phyloP scores from a whole-genome alignment of 2,329 filamentous ascomycete species.

The Sporothrix globosa region DNA sequence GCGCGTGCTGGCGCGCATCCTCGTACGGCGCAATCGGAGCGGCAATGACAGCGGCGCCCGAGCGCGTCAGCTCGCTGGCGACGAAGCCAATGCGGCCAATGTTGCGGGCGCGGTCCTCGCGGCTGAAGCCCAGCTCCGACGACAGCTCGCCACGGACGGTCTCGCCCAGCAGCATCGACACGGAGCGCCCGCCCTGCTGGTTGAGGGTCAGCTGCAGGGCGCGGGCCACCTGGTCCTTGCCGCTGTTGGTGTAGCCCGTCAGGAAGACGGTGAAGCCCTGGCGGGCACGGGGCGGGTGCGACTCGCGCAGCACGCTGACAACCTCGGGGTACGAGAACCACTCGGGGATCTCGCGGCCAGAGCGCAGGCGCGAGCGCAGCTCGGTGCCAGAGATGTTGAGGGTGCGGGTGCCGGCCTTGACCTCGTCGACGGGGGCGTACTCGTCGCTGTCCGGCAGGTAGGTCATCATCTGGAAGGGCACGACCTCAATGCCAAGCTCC shows the following conservation, averaged over 20 bases:
- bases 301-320: slow-evolving; percentile 92
- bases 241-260: slow-evolving; percentile 93
- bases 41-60: slow-evolving; percentile 92
- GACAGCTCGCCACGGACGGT: slow-evolving; percentile 92
- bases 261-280: slow-evolving; percentile 99
- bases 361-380: slow-evolving; percentile 87
- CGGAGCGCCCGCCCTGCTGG: slow-evolving; percentile 93
- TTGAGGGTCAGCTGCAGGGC: slow-evolving; percentile 96
- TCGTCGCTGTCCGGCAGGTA: slow-evolving; percentile 97
- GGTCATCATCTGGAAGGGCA: slow-evolving; percentile 99
- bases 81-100: slow-evolving; percentile 96
- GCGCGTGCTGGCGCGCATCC: slow-evolving; percentile 72
- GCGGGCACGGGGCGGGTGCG: slow-evolving; percentile 84
- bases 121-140: slow-evolving; percentile 91
- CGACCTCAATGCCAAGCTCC: slow-evolving; percentile 97
- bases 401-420: slow-evolving; percentile 79
- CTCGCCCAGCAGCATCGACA: slow-evolving; percentile 92
- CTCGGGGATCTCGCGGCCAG: slow-evolving; percentile 91
- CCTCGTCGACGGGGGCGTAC: slow-evolving; percentile 91
- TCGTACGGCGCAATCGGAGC: slow-evolving; percentile 96
- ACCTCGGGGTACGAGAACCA: slow-evolving; percentile 99
- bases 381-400: slow-evolving; percentile 87
- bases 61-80: slow-evolving; percentile 87
- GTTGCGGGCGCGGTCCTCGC: slow-evolving; percentile 90
- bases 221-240: slow-evolving; percentile 95